These are phyloP conservation scores for Lentinus polychrous DNA, from an alignment of 1,284 basidiomycete species.

Conservation along the genomic window DNA sequence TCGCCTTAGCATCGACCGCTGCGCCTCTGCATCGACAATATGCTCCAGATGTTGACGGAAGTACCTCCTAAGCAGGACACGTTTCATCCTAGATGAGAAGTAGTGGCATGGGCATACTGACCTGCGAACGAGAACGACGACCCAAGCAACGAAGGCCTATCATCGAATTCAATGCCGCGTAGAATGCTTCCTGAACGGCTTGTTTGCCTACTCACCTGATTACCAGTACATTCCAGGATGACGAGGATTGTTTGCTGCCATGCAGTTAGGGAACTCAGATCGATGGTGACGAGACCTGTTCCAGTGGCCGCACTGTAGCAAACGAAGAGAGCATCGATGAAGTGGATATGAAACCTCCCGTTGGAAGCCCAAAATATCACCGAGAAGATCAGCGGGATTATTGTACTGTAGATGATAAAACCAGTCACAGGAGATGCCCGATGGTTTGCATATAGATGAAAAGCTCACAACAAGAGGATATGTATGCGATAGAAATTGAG, in stretches of 20 bases:
- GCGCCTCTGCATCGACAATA: constrained; percentile 49
- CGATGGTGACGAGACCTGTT: constrained; percentile 69
- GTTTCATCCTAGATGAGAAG: too few species aligned
- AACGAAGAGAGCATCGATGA: constrained; percentile 72
- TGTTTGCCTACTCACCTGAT: constrained; percentile 44
- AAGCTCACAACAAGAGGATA: constrained; percentile 43
- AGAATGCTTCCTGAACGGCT: not conserved
- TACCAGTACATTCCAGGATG: constrained; percentile 66
- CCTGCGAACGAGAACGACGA: constrained; percentile 65
- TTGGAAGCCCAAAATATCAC: constrained; percentile 69
- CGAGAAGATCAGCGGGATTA: constrained; percentile 70
- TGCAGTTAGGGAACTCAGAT: constrained; percentile 65
- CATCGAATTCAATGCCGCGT: not conserved
- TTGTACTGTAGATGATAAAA: constrained; percentile 40
- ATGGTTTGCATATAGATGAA: not conserved
- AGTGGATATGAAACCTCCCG: constrained; percentile 54
- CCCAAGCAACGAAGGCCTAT: constrained; percentile 64
- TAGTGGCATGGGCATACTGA: constrained; percentile 20
- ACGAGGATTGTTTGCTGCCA: constrained; percentile 77
- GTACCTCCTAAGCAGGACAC: constrained; percentile 45
- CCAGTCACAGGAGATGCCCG: constrained; percentile 4
- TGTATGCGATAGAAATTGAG: constrained; percentile 72
- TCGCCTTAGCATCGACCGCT: constrained; percentile 18
- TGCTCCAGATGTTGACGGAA: constrained; percentile 71
- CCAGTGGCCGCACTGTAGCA: constrained; percentile 76